Conservation (phyloP, 139 green algal species). For the Asterochloris sp. region DNA sequence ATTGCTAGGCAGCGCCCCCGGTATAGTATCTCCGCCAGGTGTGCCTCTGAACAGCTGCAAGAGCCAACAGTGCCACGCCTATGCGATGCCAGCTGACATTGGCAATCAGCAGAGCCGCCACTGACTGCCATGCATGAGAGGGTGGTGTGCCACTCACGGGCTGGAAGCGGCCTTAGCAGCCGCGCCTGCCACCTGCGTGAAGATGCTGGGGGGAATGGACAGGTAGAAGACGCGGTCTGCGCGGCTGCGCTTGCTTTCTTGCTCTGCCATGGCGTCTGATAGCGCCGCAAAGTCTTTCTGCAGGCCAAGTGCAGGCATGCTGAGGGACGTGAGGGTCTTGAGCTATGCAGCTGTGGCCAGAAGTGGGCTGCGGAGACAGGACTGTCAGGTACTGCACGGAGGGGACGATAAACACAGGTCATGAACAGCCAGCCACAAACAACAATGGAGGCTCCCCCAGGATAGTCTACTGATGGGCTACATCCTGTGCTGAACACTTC, state of each 20-base stretch:
- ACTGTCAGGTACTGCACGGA: too few species aligned
- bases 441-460: too few species aligned
- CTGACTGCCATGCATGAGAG: neutral
- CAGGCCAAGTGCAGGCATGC: neutral
- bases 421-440: too few species aligned
- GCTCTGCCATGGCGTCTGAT: slow-evolving; percentile 51
- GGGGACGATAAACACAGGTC: too few species aligned
- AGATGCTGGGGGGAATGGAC: slow-evolving; percentile 95
- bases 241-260: slow-evolving; percentile 45
- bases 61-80: neutral
- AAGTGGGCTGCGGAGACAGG: too few species aligned
- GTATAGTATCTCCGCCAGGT: neutral
- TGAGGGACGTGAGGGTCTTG: too few species aligned
- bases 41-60: neutral
- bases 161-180: slow-evolving; percentile 70
- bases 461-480: too few species aligned
- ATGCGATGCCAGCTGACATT: too few species aligned
- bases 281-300: slow-evolving; percentile 69
- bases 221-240: slow-evolving; percentile 97
- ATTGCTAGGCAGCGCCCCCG: neutral
- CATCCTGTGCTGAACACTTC: too few species aligned
- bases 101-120: neutral
- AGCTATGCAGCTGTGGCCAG: too few species aligned
- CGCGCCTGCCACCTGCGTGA: slow-evolving; percentile 68
- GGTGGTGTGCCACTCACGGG: slow-evolving; percentile 33